phyloP scores from a whole-genome alignment of 1,284 basidiomycete genomes.

The Fereydounia khargensis region DNA sequence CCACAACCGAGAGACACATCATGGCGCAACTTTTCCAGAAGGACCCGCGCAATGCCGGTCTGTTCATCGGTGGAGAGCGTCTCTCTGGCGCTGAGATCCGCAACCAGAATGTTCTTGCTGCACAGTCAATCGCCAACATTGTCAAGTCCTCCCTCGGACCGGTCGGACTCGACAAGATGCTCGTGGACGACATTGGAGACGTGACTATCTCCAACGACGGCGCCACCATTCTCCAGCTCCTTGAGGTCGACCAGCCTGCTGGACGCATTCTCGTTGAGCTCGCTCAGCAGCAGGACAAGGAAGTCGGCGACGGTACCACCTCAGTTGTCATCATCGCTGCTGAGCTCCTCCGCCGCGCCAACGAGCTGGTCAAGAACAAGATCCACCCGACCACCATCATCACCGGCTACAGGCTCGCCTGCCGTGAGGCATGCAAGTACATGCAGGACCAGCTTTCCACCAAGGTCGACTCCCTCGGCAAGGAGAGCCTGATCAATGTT shows the following conservation, averaged over 20 bases:
- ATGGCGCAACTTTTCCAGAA: slow-evolving; percentile 57
- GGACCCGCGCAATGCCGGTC: slow-evolving; percentile 54
- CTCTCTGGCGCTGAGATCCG: slow-evolving; percentile 92
- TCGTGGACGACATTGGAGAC: slow-evolving; percentile 98
- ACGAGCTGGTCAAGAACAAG: slow-evolving; percentile 96
- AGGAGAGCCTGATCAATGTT: slow-evolving; percentile 89
- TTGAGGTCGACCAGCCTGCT: slow-evolving; percentile 88
- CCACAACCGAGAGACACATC: too few species aligned
- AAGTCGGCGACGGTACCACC: slow-evolving; percentile 98
- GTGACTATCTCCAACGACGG: slow-evolving; percentile 99
- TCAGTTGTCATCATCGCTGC: slow-evolving; percentile 97
- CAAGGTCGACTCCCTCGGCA: slow-evolving; percentile 86
- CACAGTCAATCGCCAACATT: slow-evolving; percentile 94
- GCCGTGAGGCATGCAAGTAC: slow-evolving; percentile 94
- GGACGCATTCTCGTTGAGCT: slow-evolving; percentile 94
- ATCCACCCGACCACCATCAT: slow-evolving; percentile 99
- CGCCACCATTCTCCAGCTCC: slow-evolving; percentile 89
- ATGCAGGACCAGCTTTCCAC: slow-evolving; percentile 96
- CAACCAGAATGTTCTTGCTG: slow-evolving; percentile 88
- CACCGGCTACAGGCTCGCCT: slow-evolving; percentile 94
- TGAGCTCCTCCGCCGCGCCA: slow-evolving; percentile 89
- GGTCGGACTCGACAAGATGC: slow-evolving; percentile 69
- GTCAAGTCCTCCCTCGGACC: slow-evolving; percentile 96
- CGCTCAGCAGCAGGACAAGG: slow-evolving; percentile 98
- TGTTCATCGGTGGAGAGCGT: slow-evolving; percentile 87